Base-by-base conservation (phyloP, 345 rosid genomes). In the Eutrema heterophyllum region DNA sequence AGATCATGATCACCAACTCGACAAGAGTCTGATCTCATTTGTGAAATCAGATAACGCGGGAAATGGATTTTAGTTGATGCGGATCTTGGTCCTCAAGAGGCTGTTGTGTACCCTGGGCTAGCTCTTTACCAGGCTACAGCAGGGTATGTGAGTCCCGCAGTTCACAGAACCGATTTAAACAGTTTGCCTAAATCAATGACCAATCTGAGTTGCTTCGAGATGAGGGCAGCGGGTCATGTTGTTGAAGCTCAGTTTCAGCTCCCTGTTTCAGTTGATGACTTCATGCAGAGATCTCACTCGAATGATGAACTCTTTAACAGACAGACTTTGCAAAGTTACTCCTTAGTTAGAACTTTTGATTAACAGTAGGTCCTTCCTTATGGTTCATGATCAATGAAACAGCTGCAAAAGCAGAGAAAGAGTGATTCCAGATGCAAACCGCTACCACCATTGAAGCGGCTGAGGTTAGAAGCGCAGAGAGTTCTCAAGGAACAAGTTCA, bases 191-290 rank as follows among this genome's bases (percentile, higher is more conserved):
- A 89, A 72, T 91, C 98, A 24, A 91, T 88, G 97, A 84, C 94
- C 53, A 89, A 79, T 83, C 89, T 93, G 65, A 93, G 85, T 81
- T 91, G 96, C 80, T 85, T 92, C 0, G 97, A 91, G 88, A 93
- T 93, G 98, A 91, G 89, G 77, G 98, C 97, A 11, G 97, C 98
- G 32, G 98, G 98, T 64, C 92, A 93, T 52, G 98, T 97, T 46
- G 94, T 93, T 82, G 98, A 93, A 83, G 89, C 96, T 78, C 98
- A 91, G 75, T 91, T 93, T 83, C 96, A 88, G 90, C 81, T 93
- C 67, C 92, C 98, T 0, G 81, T 93, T 46, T 84, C 87, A 15
- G 98, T 93, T 21, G 98, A 91, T 81, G 98, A 91, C 65, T 93
- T 93, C 80, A 93, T 93, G 98, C 97, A 89, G 86, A 88, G 92